These are phyloP conservation scores for Anacardium occidentale DNA, from an alignment of 345 rosid genomes.

Conservation along the genomic window DNA sequence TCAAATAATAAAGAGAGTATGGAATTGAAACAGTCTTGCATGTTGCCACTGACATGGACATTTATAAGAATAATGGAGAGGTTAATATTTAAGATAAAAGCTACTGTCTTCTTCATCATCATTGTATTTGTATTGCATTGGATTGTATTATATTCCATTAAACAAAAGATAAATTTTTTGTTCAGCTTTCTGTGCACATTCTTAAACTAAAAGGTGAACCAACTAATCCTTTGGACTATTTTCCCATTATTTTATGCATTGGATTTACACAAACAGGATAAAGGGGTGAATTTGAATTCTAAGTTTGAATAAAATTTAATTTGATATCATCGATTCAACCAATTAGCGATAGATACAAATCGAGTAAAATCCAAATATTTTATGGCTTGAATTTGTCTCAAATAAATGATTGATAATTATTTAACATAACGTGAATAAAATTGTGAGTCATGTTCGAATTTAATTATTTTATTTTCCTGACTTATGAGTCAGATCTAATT, in stretches of 20 bases:
- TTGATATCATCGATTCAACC: no score
- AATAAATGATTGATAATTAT: no score
- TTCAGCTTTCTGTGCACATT: constrained; percentile 13
- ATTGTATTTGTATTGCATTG: no score
- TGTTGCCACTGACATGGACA: background rate
- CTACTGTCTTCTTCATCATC: background rate
- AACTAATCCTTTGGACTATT: constrained; percentile 2
- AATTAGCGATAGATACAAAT: no score
- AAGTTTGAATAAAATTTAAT: no score
- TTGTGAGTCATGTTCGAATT: no score
- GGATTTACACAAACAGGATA: background rate
- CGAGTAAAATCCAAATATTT: no score
- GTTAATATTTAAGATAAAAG: background rate
- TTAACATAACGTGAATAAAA: no score
- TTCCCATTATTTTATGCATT: background rate
- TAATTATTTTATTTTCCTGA: no score
- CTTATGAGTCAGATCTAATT: no score
- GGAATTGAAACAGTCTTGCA: background rate
- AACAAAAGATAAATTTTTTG: background rate
- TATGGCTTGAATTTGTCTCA: no score
- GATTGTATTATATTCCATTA: background rate
- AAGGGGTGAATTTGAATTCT: background rate
- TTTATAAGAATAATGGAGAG: background rate
- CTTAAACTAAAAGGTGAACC: background rate
- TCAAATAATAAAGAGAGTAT: no score